A percentile compares a stretch with the other conserved stretches of the same genome.
Evolutionary conservation across 306 rosid species (phyloP).

Genomic region (Spatholobus suberectus): DNA sequence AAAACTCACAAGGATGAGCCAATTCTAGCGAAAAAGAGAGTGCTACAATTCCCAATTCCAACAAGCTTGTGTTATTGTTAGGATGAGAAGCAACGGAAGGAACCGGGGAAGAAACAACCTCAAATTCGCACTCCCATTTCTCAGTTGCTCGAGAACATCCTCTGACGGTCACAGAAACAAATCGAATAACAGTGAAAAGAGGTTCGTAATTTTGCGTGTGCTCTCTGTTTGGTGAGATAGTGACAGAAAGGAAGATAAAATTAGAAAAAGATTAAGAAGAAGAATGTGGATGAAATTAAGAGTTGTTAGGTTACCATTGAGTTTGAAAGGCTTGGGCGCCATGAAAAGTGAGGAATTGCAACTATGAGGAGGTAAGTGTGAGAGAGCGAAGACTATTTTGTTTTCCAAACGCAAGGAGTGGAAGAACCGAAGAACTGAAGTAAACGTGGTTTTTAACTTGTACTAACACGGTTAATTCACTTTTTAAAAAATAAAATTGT

Average conservation of each 20-base stretch:
- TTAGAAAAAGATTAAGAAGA: background rate
- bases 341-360: constrained; percentile 24
- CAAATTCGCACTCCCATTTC: constrained; percentile 75
- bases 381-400: background rate
- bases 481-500: too few species aligned
- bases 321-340: constrained; percentile 52
- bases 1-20: constrained; percentile 61
- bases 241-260: background rate
- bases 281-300: background rate
- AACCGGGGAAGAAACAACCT: constrained; percentile 69
- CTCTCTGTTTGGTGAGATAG: constrained; percentile 1
- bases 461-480: too few species aligned
- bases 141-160: constrained; percentile 69
- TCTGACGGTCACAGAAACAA: constrained; percentile 39
- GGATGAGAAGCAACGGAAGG: constrained; percentile 55
- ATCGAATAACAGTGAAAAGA: background rate
- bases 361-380: background rate
- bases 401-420: background rate
- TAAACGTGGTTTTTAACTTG: background rate
- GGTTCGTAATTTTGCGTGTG: background rate
- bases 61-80: constrained; percentile 38
- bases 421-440: background rate
- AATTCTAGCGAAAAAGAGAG: constrained; percentile 79
- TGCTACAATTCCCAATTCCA: constrained; percentile 45
- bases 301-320: constrained; percentile 48